phyloP scores from a whole-genome alignment of 805 yeast genomes.

The Candida boleticola region DNA sequence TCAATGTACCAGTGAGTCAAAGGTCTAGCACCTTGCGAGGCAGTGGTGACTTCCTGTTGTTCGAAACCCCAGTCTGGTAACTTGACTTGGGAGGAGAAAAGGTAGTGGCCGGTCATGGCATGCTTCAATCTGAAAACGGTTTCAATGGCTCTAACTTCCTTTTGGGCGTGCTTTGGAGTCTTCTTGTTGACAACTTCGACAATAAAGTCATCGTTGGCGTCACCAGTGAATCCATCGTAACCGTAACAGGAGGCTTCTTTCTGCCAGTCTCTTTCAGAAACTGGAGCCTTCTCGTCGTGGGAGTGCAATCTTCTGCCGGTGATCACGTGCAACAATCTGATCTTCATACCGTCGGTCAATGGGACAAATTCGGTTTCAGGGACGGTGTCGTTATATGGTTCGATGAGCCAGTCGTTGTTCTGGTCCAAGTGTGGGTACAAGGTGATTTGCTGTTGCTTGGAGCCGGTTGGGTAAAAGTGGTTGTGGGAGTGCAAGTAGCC shows the following conservation, averaged over 20 bases:
- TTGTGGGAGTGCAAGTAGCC: conserved; percentile 84
- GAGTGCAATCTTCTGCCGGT: conserved; percentile 74
- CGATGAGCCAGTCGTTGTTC: conserved; percentile 72
- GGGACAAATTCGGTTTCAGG: conserved; percentile 60
- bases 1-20: conserved; percentile 74
- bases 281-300: conserved; percentile 80
- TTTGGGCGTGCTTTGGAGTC: conserved; percentile 51
- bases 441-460: conserved; percentile 81
- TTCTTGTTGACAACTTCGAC: conserved; percentile 64
- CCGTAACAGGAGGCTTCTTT: conserved; percentile 81
- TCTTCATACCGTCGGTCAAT: conserved; percentile 64
- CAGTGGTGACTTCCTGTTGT: conserved; percentile 84
- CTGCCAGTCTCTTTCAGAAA: conserved; percentile 77
- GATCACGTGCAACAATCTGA: conserved; percentile 59
- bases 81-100: conserved; percentile 72
- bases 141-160: conserved; percentile 59
- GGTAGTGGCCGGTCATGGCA: conserved; percentile 74
- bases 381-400: conserved; percentile 59
- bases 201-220: conserved; percentile 79
- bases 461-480: conserved; percentile 70
- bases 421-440: conserved; percentile 75
- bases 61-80: conserved; percentile 82
- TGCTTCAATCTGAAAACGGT: conserved; percentile 74
- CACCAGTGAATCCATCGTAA: conserved; percentile 72
- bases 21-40: conserved; percentile 61